Evolutionary conservation across 345 rosid species (phyloP).

Genomic region (Rhizophora mangle): DNA sequence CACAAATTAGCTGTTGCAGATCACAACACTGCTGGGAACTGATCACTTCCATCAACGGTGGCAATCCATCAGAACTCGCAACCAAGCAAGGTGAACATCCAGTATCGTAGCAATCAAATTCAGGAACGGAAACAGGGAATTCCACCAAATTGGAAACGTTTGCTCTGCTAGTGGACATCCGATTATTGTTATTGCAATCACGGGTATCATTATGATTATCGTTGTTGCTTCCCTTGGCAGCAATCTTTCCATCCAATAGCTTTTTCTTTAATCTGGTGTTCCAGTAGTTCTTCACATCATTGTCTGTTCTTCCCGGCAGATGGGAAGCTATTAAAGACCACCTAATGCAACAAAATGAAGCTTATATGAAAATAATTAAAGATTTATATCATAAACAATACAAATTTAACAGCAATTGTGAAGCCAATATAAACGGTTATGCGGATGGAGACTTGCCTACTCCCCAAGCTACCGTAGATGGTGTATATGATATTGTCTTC

Average conservation of each 20-base stretch:
- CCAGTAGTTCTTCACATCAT: constrained; percentile 26
- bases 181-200: neutral
- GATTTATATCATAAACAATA: neutral
- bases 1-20: constrained; percentile 7
- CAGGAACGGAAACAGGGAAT: neutral
- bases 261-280: constrained; percentile 21
- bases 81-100: neutral
- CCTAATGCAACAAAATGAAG: constrained; percentile 2
- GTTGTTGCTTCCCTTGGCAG: neutral
- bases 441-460: constrained; percentile 16
- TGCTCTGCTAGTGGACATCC: neutral
- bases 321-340: constrained; percentile 23
- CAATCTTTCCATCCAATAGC: neutral
- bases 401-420: neutral
- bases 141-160: neutral
- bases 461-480: constrained; percentile 10
- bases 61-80: neutral
- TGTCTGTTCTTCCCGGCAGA: constrained; percentile 26
- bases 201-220: neutral
- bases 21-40: neutral
- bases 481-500: constrained; percentile 19
- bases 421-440: neutral
- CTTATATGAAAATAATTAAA: neutral
- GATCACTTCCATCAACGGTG: constrained; percentile 8
- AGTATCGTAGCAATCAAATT: neutral